A percentile compares a stretch with the other conserved stretches of the same genome.
Evolutionary conservation across 306 rosid genomes (phyloP).

Genomic region (Albizia julibrissin): DNA sequence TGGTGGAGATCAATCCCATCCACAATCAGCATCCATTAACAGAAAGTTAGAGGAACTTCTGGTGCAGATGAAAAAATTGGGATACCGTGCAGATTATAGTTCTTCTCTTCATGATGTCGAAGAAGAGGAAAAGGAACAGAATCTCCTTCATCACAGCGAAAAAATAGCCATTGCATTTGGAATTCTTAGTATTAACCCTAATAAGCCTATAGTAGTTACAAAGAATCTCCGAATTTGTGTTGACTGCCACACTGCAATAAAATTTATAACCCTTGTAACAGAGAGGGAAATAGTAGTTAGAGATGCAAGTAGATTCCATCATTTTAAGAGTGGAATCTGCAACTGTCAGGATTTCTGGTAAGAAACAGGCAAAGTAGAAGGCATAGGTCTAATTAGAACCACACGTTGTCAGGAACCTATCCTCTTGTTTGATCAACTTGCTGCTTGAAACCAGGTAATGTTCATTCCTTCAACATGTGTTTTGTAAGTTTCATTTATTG

Average conservation of each 20-base stretch:
- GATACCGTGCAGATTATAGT: conserved; percentile 53
- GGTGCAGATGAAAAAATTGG: conserved; percentile 59
- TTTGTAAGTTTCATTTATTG: conserved; percentile 10
- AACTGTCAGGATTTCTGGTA: conserved; percentile 65
- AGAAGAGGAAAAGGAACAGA: conserved; percentile 68
- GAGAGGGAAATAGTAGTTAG: conserved; percentile 56
- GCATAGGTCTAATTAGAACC: conserved; percentile 15
- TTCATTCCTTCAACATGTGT: conserved; percentile 10
- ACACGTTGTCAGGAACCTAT: conserved; percentile 7
- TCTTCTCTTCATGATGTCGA: conserved; percentile 61
- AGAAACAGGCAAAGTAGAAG: conserved; percentile 31
- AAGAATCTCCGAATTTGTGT: conserved; percentile 64
- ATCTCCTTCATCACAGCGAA: conserved; percentile 65
- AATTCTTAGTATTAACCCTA: conserved; percentile 39
- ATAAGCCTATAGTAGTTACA: conserved; percentile 48
- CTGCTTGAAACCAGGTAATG: conserved; percentile 30
- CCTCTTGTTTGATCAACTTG: conserved; percentile 16
- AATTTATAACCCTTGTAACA: conserved; percentile 51
- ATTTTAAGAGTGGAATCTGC: conserved; percentile 60
- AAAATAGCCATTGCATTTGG: conserved; percentile 65
- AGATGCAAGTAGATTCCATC: conserved; percentile 66
- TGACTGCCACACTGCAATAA: conserved; percentile 66
- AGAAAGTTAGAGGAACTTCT: conserved; percentile 57
- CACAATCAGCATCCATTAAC: conserved; percentile 52
- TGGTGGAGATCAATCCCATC: conserved; percentile 67